Evolutionary conservation across 257 asterid species (phyloP), one percentile per base, ranked within the genome.

Genomic region (Petunia secreta): DNA sequence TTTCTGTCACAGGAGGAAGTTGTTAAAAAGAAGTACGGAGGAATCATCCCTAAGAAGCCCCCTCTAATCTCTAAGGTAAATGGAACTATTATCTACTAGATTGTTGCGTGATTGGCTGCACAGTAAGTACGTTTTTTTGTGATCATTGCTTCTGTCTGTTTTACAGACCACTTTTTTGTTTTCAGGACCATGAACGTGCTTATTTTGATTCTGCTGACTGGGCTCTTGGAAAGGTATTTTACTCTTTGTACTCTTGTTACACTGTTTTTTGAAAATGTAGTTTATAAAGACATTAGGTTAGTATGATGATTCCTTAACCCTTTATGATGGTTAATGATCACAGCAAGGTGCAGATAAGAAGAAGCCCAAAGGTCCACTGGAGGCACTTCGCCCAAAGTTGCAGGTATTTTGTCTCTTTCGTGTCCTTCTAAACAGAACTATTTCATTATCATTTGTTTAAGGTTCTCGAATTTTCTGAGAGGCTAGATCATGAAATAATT

Each of bases 161-260:
- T 38, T 36, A 57, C 37, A 8, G 38, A 46, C 3, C 58, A 25
- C 81, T 78, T 11, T 55, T 77, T 84, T 83, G 43, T 76, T 78
- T 69, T 52, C 90, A 96, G 99, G 99, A 96, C 85, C 99, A 96
- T 57, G 99, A 96, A 77, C 98, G 98, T 75, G 99, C 99, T 65
- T 96, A 90, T 87, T 96, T 96, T 83, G 99, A 96, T 86, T 96
- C 99, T 85, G 99, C 99, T 85, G 99, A 96, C 80, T 96, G 99
- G 99, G 99, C 99, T 86, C 86, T 96, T 84, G 97, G 97, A 69
- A 96, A 96, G 99, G 99, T 96, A 87, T 40, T 82, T 62, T 16
- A 77, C 64, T 79, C 81, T 46, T 66, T 46, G 41, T 79, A 43
- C 25, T 52, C n/a, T 25, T 25, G 25, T 39, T 73, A 76, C 65